Percentiles rank a stretch among this genome's conserved stretches.
These are phyloP conservation scores for Bacidia rubella DNA, from an alignment of 495 filamentous ascomycete genomes.

Conservation along the genomic window DNA sequence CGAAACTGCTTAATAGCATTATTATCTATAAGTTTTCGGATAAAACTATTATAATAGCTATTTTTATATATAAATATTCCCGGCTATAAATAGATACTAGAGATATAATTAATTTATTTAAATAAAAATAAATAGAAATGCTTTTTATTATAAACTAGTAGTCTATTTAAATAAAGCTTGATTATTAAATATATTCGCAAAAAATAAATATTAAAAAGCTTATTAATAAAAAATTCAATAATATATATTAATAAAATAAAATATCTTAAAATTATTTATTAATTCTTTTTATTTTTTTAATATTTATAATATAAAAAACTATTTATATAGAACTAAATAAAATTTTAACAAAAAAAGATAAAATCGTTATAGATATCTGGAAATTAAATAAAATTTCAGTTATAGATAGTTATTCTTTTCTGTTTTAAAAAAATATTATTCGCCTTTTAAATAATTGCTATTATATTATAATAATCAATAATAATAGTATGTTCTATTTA, in stretches of 20 bases:
- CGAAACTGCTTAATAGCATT: neutral
- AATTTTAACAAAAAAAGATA: conserved; percentile 4
- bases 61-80: neutral
- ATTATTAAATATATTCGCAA: neutral
- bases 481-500: conserved; percentile 4
- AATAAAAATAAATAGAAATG: neutral
- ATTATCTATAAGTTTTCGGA: neutral
- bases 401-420: conserved; percentile 3
- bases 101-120: neutral
- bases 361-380: conserved; percentile 4
- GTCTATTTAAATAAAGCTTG: neutral
- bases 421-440: conserved; percentile 3
- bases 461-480: conserved; percentile 6
- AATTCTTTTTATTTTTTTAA: neutral
- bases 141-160: neutral
- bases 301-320: neutral
- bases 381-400: conserved; percentile 3
- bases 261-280: neutral
- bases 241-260: conserved; percentile 6
- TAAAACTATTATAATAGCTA: neutral
- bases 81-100: neutral
- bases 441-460: conserved; percentile 1
- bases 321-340: conserved; percentile 4
- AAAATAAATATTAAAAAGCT: neutral
- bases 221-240: conserved; percentile 8